Base-by-base conservation (phyloP, 176 grass and related monocot genomes). In the Coix lacrymajobi region DNA sequence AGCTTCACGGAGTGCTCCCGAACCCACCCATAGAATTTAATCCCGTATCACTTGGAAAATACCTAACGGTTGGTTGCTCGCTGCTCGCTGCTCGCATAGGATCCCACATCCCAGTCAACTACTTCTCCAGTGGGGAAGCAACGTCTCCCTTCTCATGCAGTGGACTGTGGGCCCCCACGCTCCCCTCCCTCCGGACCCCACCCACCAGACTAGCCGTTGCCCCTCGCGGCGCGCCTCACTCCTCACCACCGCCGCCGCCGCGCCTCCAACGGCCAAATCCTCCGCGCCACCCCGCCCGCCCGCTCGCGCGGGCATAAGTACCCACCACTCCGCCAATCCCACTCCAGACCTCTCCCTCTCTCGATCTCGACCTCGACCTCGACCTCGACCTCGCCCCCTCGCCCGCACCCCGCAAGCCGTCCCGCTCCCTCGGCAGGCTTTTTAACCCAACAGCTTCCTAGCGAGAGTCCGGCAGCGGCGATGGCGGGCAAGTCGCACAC, bases 401-500 rank as follows among this genome's bases (percentile, higher is more conserved):
- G n/a, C n/a, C n/a, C n/a, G n/a, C n/a, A n/a, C n/a, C n/a, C n/a
- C n/a, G n/a, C n/a, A n/a, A n/a, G n/a, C n/a, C n/a, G n/a, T n/a
- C n/a, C n/a, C n/a, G n/a, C n/a, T n/a, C n/a, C n/a, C n/a, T n/a
- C n/a, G n/a, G n/a, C n/a, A n/a, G n/a, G n/a, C n/a, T n/a, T n/a
- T n/a, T n/a, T n/a, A n/a, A n/a, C 7, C 64, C 56, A 60, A 25
- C 56, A 26, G n/a, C 56, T 60, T 60, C 56, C 56, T 9, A 60
- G 56, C n/a, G n/a, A 25, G 10, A 40, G 62, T 25, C 20, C 78
- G 48, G 6, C 31, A 51, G 66, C 65, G 3, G 61, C 60, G 11
- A 89, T 85, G 87, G 82, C 79, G 74, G 78, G 56, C 56, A 83
- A 83, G 74, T 28, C 51, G 39, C 90, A 92, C 85, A 84, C 93